Base-by-base conservation (phyloP, 441 rosid genomes). In the Raphanus hybrid region DNA sequence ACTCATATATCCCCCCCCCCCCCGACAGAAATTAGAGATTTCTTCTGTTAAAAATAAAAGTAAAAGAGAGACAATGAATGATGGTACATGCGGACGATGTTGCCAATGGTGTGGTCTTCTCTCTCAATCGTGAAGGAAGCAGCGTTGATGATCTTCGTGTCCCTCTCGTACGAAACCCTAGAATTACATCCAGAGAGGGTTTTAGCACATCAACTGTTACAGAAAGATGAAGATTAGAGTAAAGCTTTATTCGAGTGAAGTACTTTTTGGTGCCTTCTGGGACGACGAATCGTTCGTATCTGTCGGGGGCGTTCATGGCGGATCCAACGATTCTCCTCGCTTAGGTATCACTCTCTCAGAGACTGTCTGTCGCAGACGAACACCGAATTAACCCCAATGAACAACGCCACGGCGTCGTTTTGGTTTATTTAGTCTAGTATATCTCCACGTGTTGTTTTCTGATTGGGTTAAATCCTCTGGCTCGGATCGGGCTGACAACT, bases 111-210 rank as follows among this genome's bases (percentile, higher is more conserved):
- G 84, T 93, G 98, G 76, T 95, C 98, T 82, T 93, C 99, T 78
- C 98, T 86, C 87, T 95, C 99, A 20, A 91, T 75, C 1, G 98
- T 93, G 80, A 93, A 91, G 37, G 98, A 87, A 12, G 98, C 99
- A 15, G 97, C 97, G 59, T 91, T 95, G 71, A 93, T 92, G n/a
- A 95, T 93, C 87, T 95, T 93, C 50, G 97, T 95, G 72, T 95
- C 99, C 58, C 99, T 86, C 79, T 95, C 98, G 84, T 95, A 95
- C 10, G 99, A 88, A 84, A 95, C 98, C 98, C 99, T 94, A 77
- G 23, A 48, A 6, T 54, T 2, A 54, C 59, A 26, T 5, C 60
- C 14, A 55, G 27, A 55, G 69, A 54, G 43, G n/a, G 9, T 39
- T 63, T 2, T 16, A 8, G 14, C 8, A 20, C 20, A 64, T 18